These are phyloP conservation scores for Trichoderma guizhouense DNA, from an alignment of 2,329 filamentous ascomycete species.

Conservation along the genomic window DNA sequence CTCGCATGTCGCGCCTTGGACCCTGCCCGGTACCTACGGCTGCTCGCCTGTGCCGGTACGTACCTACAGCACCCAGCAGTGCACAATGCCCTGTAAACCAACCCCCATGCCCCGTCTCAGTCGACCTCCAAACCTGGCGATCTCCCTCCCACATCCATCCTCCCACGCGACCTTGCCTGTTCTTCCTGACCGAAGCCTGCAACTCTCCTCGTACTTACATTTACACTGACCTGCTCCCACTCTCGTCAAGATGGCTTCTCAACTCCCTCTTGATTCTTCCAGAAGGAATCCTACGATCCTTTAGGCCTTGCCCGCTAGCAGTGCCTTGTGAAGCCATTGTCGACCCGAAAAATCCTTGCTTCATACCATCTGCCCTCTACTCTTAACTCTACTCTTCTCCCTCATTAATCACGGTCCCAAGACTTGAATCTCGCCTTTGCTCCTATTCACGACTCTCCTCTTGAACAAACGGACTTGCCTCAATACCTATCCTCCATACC, in stretches of 20 bases:
- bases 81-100: neutral
- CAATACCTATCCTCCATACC: neutral
- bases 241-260: slow-evolving; percentile 25
- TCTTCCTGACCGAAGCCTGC: slow-evolving; percentile 18
- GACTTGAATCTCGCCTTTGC: neutral
- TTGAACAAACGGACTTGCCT: neutral
- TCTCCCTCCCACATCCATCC: slow-evolving; percentile 18
- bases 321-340: slow-evolving; percentile 1
- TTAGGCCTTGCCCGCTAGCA: slow-evolving; percentile 20
- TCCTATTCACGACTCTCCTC: neutral
- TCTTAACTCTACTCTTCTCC: neutral
- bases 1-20: neutral
- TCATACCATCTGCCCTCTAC: neutral
- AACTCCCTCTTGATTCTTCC: slow-evolving; percentile 22
- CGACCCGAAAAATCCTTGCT: neutral
- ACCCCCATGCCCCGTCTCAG: neutral
- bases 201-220: slow-evolving; percentile 2
- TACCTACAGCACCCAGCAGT: neutral
- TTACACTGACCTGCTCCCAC: slow-evolving; percentile 7
- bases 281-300: slow-evolving; percentile 21
- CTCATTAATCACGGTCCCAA: neutral
- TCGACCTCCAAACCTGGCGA: slow-evolving; percentile 1
- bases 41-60: neutral
- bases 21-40: neutral
- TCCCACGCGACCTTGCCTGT: slow-evolving; percentile 19